Base-by-base conservation (phyloP, 2,329 filamentous ascomycete genomes). In the Colletotrichum sp. region DNA sequence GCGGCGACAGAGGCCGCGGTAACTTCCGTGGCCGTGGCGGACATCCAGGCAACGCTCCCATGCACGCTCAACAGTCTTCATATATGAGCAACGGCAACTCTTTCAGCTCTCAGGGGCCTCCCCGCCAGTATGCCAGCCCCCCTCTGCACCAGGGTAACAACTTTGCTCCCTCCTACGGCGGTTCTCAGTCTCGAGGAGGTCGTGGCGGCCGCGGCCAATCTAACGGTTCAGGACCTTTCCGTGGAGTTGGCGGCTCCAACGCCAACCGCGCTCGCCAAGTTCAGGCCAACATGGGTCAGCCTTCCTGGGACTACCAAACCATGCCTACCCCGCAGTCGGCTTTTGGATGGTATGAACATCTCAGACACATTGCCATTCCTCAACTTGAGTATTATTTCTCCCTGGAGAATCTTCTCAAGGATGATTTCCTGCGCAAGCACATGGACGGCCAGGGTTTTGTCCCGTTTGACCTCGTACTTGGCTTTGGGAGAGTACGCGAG, bases 391-490 rank as follows among this genome's bases (percentile, higher is more conserved):
- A 98, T 87, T 99, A 99, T 85, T 98, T 99, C 86, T 98, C 96
- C 1, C 91, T 98, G 32, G 95, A 98, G 81, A 99, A 99, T 83
- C 89, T 98, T 66, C 94, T 95, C 89, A 98, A 98, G 85, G 97
- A 99, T 81, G 89, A 95, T 81, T 98, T 93, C 84, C 89, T 99
- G 75, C 93, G 97, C 73, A 93, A 92, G 80, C 93, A 96, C 80
- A 98, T 99, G 97, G 96, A 99, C 82, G 95, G 94, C 1, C 95
- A 98, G 83, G 97, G 97, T 21, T 98, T 96, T 81, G 96, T 98
- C 16, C 93, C 92, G 66, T 87, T 99, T 67, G 89, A 90, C 38
- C 91, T 98, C 74, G 93, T 99, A 79, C 91, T 94, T 26, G 90
- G 89, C n/a, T 99, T 99, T 88, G 95, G 95, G 84, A 93, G 97